phyloP scores from a whole-genome alignment of 768 basidiomycete genomes.

The Tylopilus balloui region DNA sequence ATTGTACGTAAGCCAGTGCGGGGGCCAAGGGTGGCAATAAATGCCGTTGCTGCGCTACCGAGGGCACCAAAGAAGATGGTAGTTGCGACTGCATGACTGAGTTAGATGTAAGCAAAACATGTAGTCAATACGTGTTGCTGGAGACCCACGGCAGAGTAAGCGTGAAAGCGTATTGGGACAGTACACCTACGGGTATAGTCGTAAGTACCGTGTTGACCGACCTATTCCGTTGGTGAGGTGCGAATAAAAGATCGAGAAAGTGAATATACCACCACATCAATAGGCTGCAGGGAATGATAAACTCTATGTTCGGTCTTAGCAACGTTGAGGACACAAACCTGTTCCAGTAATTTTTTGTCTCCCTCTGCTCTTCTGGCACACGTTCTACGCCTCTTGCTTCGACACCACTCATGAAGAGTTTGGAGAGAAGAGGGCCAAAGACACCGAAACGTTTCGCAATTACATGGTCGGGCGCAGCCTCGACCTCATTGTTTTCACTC shows the following conservation, averaged over 20 bases:
- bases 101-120: neutral
- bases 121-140: neutral
- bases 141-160: slow-evolving; percentile 43
- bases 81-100: slow-evolving; percentile 41
- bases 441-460: slow-evolving; percentile 30
- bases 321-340: slow-evolving; percentile 29
- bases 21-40: slow-evolving; percentile 54
- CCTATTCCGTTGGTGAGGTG: slow-evolving; percentile 22
- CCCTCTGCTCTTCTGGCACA: slow-evolving; percentile 46
- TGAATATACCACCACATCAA: slow-evolving; percentile 42
- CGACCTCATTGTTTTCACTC: slow-evolving; percentile 5
- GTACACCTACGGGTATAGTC: slow-evolving; percentile 47
- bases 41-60: slow-evolving; percentile 40
- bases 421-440: slow-evolving; percentile 31
- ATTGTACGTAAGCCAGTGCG: slow-evolving; percentile 51
- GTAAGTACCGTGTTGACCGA: slow-evolving; percentile 47
- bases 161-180: slow-evolving; percentile 46
- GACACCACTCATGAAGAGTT: slow-evolving; percentile 45
- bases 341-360: slow-evolving; percentile 42
- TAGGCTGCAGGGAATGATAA: slow-evolving; percentile 28
- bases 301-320: neutral
- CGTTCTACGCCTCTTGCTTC: slow-evolving; percentile 56
- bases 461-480: slow-evolving; percentile 26
- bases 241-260: neutral
- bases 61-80: slow-evolving; percentile 46